phyloP scores from a whole-genome alignment of 192 early-diverging fungal genomes.

The Podila verticillata region DNA sequence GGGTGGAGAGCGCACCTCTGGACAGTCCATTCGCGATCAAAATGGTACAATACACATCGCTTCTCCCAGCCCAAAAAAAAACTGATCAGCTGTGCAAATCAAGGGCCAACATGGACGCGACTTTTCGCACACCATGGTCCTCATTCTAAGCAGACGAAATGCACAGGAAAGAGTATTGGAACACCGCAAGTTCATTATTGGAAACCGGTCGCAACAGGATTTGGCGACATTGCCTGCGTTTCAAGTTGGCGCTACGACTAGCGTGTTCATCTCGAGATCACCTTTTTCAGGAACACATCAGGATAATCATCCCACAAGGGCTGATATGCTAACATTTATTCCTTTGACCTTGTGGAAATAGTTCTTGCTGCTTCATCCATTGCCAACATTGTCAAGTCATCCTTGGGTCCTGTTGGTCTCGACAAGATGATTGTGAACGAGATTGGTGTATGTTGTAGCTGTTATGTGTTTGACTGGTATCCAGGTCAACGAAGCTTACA shows the following conservation, averaged over 20 bases:
- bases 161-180: too few species aligned
- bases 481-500: background rate
- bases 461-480: background rate
- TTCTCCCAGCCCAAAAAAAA: background rate
- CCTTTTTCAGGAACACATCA: constrained; percentile 10
- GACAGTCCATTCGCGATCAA: constrained; percentile 89
- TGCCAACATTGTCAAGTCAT: constrained; percentile 99
- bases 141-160: too few species aligned
- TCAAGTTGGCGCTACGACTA: too few species aligned
- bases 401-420: constrained; percentile 97
- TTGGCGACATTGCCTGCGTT: too few species aligned
- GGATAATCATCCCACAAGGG: background rate
- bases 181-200: too few species aligned
- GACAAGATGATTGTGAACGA: constrained; percentile 99
- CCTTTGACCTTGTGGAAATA: constrained; percentile 49
- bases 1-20: constrained; percentile 90
- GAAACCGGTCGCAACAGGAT: too few species aligned
- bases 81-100: too few species aligned
- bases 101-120: too few species aligned
- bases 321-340: background rate
- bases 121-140: too few species aligned
- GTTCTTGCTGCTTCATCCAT: constrained; percentile 95
- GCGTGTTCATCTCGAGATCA: constrained; percentile 3
- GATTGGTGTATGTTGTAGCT: constrained; percentile 81
- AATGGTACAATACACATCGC: constrained; percentile 77